phyloP scores from a whole-genome alignment of 257 asterid species.

The Plectranthus barbatus region DNA sequence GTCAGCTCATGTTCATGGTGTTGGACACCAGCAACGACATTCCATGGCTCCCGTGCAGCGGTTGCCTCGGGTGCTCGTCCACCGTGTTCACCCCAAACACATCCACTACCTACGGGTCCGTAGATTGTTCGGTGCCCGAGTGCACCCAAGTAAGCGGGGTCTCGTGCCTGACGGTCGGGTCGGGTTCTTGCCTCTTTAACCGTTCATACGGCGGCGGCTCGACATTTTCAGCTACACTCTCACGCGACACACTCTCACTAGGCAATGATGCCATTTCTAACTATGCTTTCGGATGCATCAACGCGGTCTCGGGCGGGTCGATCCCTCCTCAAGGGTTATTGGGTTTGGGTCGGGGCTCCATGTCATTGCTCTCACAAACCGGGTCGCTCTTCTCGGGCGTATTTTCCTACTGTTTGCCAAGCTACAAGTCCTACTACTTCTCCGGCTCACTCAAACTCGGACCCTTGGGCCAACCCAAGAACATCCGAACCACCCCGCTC shows the following conservation, averaged over 20 bases:
- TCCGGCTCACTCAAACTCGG: conserved; percentile 92
- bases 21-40: conserved; percentile 75
- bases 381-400: conserved; percentile 60
- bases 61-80: conserved; percentile 66
- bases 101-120: conserved; percentile 49
- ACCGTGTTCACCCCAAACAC: conserved; percentile 40
- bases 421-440: conserved; percentile 74
- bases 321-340: conserved; percentile 80
- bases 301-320: conserved; percentile 43
- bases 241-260: conserved; percentile 57
- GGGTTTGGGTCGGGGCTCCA: conserved; percentile 82
- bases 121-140: conserved; percentile 65
- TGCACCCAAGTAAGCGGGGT: conserved; percentile 58
- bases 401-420: conserved; percentile 77
- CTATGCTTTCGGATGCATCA: conserved; percentile 77
- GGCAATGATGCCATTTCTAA: conserved; percentile 47
- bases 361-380: conserved; percentile 68
- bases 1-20: conserved; percentile 81
- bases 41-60: conserved; percentile 90
- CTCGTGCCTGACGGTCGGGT: conserved; percentile 45
- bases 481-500: conserved; percentile 62
- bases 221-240: conserved; percentile 49
- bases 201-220: conserved; percentile 74
- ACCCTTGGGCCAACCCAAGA: conserved; percentile 69
- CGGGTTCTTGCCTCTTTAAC: conserved; percentile 56